These are phyloP conservation scores for Microascus cirrosus DNA, from an alignment of 2,329 filamentous ascomycete species.

Conservation along the genomic window DNA sequence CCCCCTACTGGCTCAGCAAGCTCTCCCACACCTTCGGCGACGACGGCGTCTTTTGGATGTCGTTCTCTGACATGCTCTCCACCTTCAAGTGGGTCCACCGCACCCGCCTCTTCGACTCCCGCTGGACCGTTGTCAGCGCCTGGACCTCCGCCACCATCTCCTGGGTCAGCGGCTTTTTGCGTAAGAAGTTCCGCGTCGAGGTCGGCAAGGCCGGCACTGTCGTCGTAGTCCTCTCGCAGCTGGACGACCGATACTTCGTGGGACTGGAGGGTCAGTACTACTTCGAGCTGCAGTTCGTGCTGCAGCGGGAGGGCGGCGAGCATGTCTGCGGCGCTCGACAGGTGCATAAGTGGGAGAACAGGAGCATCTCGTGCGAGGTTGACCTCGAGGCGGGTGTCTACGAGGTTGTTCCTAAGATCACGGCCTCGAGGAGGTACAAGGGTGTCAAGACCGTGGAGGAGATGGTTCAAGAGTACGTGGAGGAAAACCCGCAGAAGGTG, in stretches of 20 bases:
- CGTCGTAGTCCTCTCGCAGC: conserved; percentile 31
- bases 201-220: conserved; percentile 27
- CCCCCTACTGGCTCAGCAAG: conserved; percentile 57
- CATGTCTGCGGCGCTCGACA: conserved; percentile 21
- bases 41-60: conserved; percentile 45
- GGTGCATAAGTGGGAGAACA: conserved; percentile 31
- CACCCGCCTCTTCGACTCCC: conserved; percentile 32
- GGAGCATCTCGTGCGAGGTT: conserved; percentile 63
- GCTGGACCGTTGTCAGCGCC: conserved; percentile 31
- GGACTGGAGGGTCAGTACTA: conserved; percentile 32
- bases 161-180: conserved; percentile 32
- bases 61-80: conserved; percentile 29
- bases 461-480: conserved; percentile 36
- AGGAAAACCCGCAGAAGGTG: conserved; percentile 50
- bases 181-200: conserved; percentile 30
- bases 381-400: conserved; percentile 58
- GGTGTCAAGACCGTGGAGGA: conserved; percentile 44
- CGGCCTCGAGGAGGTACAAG: conserved; percentile 33
- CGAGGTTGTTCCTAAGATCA: conserved; percentile 58
- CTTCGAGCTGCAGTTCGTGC: conserved; percentile 29
- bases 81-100: conserved; percentile 32
- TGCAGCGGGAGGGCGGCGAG: conserved; percentile 21
- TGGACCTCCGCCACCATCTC: conserved; percentile 31
- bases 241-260: conserved; percentile 32
- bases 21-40: conserved; percentile 57